These are phyloP conservation scores for Fusarium irregulare DNA, from an alignment of 2,329 filamentous ascomycete genomes.

Conservation along the genomic window DNA sequence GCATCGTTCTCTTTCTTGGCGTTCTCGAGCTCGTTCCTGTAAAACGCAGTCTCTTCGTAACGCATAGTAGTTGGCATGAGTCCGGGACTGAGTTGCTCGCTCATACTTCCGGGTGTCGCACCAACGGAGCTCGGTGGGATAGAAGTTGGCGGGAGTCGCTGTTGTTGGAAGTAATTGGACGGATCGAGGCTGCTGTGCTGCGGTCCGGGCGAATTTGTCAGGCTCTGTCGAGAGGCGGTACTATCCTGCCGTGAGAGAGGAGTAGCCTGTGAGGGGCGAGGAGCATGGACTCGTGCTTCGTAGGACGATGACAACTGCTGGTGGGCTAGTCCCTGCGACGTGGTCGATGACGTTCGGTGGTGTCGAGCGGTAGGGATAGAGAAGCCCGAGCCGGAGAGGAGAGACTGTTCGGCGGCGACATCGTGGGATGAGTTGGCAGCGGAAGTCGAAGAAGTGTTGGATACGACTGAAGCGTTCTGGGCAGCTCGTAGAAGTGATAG, in stretches of 20 bases:
- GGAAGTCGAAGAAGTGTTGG: constrained; percentile 72
- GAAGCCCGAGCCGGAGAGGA: constrained; percentile 68
- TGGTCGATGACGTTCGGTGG: constrained; percentile 68
- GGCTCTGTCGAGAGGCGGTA: constrained; percentile 64
- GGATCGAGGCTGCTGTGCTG: constrained; percentile 59
- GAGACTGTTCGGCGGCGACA: constrained; percentile 61
- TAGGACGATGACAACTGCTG: constrained; percentile 52
- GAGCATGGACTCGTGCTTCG: constrained; percentile 57
- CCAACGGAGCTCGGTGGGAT: constrained; percentile 53
- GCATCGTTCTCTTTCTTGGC: constrained; percentile 73
- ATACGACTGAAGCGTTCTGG: constrained; percentile 74
- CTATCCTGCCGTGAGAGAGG: constrained; percentile 67
- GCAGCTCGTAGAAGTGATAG: constrained; percentile 82
- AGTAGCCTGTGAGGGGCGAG: constrained; percentile 58
- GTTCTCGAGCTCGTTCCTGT: constrained; percentile 68
- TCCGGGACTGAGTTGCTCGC: constrained; percentile 62
- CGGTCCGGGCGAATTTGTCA: constrained; percentile 61
- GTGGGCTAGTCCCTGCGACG: constrained; percentile 62
- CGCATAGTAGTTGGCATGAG: constrained; percentile 67
- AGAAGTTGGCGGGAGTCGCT: constrained; percentile 55
- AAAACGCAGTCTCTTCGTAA: constrained; percentile 72
- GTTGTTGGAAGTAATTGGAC: constrained; percentile 61
- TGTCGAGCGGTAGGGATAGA: constrained; percentile 67
- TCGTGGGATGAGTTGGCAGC: constrained; percentile 64
- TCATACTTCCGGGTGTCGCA: constrained; percentile 54